These are phyloP conservation scores for Galeopsis tetrahit DNA, from an alignment of 257 asterid species.

Conservation along the genomic window DNA sequence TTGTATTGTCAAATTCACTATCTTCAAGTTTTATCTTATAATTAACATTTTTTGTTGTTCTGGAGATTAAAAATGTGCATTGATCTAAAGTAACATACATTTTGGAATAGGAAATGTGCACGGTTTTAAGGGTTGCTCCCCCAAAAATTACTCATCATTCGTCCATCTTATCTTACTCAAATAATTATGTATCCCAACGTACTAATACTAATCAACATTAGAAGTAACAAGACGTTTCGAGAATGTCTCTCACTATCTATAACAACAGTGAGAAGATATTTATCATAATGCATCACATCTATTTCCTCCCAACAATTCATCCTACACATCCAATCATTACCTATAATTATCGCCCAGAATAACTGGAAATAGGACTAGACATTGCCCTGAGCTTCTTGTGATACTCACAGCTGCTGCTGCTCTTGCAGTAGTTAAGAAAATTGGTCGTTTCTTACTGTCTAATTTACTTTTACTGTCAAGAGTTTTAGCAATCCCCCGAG, in stretches of 20 bases:
- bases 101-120: background rate
- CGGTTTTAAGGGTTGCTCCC: background rate
- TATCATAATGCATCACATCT: background rate
- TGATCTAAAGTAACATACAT: too few species aligned
- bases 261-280: background rate
- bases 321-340: background rate
- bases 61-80: background rate
- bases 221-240: background rate
- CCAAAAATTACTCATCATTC: background rate
- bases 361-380: background rate
- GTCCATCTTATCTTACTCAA: constrained; percentile 7
- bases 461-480: background rate
- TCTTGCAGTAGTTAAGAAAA: too few species aligned
- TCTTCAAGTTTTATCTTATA: background rate
- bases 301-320: background rate
- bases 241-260: background rate
- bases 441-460: background rate
- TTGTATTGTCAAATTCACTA: constrained; percentile 25
- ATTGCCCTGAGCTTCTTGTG: background rate
- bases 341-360: background rate
- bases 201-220: background rate
- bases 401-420: background rate
- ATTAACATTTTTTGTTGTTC: constrained; percentile 14
- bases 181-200: background rate
- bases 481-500: constrained; percentile 12